A percentile compares a stretch with the other conserved stretches of the same genome.
These are phyloP conservation scores for Carex littledalei DNA, from an alignment of 176 grass and related monocot species.

Conservation along the genomic window DNA sequence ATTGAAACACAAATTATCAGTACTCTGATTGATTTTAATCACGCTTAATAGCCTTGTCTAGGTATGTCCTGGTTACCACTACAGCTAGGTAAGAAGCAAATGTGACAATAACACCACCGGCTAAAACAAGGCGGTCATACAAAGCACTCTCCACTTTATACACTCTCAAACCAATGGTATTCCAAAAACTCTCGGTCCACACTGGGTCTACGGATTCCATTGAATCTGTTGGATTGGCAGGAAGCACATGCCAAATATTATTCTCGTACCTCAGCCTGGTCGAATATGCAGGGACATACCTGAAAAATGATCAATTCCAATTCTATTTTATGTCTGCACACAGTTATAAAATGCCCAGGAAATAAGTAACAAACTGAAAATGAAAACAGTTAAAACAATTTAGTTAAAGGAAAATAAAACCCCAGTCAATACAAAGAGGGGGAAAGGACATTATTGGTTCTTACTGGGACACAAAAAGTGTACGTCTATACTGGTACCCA, in stretches of 20 bases:
- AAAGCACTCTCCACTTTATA: slow-evolving; percentile 55
- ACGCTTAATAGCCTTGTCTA: slow-evolving; percentile 62
- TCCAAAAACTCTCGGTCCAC: slow-evolving; percentile 97
- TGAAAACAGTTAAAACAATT: slow-evolving; percentile 1
- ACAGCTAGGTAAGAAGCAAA: slow-evolving; percentile 48
- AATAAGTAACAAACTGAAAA: background rate
- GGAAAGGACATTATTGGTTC: background rate
- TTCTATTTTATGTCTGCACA: background rate
- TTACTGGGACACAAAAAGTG: background rate
- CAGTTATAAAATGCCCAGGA: background rate
- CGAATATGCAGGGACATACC: slow-evolving; percentile 90
- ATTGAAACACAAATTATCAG: background rate
- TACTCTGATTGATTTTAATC: slow-evolving; percentile 29
- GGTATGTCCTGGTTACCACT: slow-evolving; percentile 36
- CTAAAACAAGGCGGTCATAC: slow-evolving; percentile 62
- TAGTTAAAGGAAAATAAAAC: background rate
- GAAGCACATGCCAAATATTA: slow-evolving; percentile 58
- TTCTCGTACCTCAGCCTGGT: slow-evolving; percentile 67
- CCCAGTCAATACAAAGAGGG: background rate
- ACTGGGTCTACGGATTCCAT: slow-evolving; percentile 60
- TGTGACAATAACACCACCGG: slow-evolving; percentile 43
- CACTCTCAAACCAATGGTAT: slow-evolving; percentile 76
- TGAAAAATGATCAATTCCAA: slow-evolving; percentile 24
- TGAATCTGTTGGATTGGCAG: slow-evolving; percentile 50
- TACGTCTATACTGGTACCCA: background rate